phyloP scores from a whole-genome alignment of 2,329 filamentous ascomycete genomes.

The Fusarium albidum region DNA sequence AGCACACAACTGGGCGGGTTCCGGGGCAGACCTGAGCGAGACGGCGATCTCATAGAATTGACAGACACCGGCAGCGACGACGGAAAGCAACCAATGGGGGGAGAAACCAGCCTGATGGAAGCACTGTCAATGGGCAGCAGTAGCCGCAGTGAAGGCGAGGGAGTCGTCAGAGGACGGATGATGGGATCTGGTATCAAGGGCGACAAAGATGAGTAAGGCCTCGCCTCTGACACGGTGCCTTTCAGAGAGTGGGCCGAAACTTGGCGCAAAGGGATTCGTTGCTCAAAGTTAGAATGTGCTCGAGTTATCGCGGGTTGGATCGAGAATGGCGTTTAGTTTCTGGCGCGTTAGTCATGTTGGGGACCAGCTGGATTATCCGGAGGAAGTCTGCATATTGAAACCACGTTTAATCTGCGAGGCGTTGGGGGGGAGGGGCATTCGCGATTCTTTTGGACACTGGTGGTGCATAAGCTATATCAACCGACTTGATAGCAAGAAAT shows the following conservation, averaged over 20 bases:
- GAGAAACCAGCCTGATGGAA: conserved; percentile 42
- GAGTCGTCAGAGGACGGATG: conserved; percentile 49
- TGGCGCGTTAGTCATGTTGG: conserved; percentile 21
- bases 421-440: conserved; percentile 32
- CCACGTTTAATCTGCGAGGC: conserved; percentile 33
- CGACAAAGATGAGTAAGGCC: conserved; percentile 26
- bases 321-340: conserved; percentile 17
- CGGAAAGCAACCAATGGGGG: conserved; percentile 45
- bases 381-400: conserved; percentile 27
- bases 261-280: neutral
- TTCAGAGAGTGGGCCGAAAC: neutral
- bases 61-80: conserved; percentile 69
- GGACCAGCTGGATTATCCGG: neutral
- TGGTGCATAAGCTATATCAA: conserved; percentile 25
- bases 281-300: conserved; percentile 7
- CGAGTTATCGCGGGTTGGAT: neutral
- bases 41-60: conserved; percentile 76
- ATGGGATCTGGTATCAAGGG: conserved; percentile 48
- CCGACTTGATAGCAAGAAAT: conserved; percentile 8
- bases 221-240: neutral
- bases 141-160: conserved; percentile 50
- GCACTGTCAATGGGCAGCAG: conserved; percentile 44
- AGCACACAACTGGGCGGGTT: conserved; percentile 57
- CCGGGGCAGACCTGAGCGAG: conserved; percentile 46
- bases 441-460: conserved; percentile 31